Evolutionary conservation across 768 basidiomycete species (phyloP).

Genomic region (Rhizopogon vinicolor): DNA sequence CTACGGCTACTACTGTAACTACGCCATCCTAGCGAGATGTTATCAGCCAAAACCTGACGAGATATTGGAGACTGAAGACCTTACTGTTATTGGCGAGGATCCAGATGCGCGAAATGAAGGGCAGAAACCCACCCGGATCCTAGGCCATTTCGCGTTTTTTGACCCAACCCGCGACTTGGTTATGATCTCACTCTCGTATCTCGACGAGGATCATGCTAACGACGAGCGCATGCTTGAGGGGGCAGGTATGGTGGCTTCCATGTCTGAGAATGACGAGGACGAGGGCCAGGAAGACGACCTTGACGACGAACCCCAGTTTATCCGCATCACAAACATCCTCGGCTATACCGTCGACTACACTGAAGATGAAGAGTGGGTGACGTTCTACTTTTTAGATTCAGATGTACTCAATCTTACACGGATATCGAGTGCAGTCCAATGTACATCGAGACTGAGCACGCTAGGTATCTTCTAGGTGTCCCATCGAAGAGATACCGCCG

Average conservation of each 20-base stretch:
- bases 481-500: slow-evolving; percentile 43
- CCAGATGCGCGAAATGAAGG: slow-evolving; percentile 29
- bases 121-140: slow-evolving; percentile 50
- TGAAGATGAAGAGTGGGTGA: slow-evolving; percentile 44
- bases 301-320: slow-evolving; percentile 29
- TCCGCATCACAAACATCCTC: slow-evolving; percentile 45
- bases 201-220: slow-evolving; percentile 38
- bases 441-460: slow-evolving; percentile 59
- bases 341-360: slow-evolving; percentile 49
- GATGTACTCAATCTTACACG: not conserved
- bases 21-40: slow-evolving; percentile 29
- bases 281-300: slow-evolving; percentile 54
- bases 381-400: not conserved
- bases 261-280: slow-evolving; percentile 53
- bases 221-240: slow-evolving; percentile 42
- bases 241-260: slow-evolving; percentile 48
- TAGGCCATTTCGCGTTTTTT: slow-evolving; percentile 59
- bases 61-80: slow-evolving; percentile 28
- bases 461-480: slow-evolving; percentile 54
- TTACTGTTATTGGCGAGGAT: slow-evolving; percentile 40
- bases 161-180: slow-evolving; percentile 43
- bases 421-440: slow-evolving; percentile 42
- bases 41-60: slow-evolving; percentile 31
- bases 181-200: slow-evolving; percentile 42
- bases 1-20: too few relatives aligned